A percentile compares a stretch with the other conserved stretches of the same genome.
Conservation (phyloP, 2,329 filamentous ascomycete species). For the Phaeosphaeria sp. region DNA sequence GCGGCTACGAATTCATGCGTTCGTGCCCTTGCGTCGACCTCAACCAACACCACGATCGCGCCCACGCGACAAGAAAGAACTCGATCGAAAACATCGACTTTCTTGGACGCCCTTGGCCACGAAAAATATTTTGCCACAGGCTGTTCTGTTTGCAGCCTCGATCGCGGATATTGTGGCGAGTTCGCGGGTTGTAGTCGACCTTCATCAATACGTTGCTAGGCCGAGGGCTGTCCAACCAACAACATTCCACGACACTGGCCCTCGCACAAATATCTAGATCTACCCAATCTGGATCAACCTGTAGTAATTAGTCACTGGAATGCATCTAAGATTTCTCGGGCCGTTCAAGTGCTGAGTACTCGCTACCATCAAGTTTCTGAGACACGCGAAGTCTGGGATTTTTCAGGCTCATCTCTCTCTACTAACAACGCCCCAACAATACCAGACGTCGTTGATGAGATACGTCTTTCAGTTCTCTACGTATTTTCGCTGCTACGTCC, state of each 20-base stretch:
- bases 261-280: slow-evolving; percentile 25
- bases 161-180: neutral
- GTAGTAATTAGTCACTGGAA: slow-evolving; percentile 18
- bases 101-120: neutral
- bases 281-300: slow-evolving; percentile 7
- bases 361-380: slow-evolving; percentile 28
- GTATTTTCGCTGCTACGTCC: slow-evolving; percentile 9
- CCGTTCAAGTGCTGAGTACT: slow-evolving; percentile 17
- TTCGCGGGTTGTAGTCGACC: neutral
- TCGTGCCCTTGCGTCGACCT: slow-evolving; percentile 13
- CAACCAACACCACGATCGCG: neutral
- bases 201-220: slow-evolving; percentile 10
- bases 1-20: slow-evolving; percentile 27
- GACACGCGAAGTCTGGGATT: slow-evolving; percentile 30
- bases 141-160: neutral
- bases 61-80: neutral
- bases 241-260: slow-evolving; percentile 20
- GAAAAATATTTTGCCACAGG: neutral
- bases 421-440: slow-evolving; percentile 21
- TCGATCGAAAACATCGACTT: neutral
- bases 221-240: slow-evolving; percentile 16
- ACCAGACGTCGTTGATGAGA: neutral
- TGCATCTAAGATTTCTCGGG: slow-evolving; percentile 22
- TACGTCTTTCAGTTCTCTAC: neutral
- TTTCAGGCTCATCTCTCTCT: slow-evolving; percentile 22